Evolutionary conservation across 805 yeast genomes (phyloP).

Genomic region (Ogataea sp.): DNA sequence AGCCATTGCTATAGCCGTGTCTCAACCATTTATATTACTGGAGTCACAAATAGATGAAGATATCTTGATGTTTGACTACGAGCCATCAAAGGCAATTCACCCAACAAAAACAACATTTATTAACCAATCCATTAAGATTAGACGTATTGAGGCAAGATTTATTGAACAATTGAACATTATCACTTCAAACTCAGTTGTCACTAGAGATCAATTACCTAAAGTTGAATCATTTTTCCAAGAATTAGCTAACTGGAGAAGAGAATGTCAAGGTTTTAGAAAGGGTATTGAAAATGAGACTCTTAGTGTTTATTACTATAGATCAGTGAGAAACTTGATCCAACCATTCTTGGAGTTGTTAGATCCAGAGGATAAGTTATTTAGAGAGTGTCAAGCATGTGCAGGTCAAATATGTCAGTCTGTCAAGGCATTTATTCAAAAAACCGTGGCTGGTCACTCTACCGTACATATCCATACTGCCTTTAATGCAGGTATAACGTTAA

Average conservation of each 20-base stretch:
- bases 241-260: constrained; percentile 49
- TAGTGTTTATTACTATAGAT: constrained; percentile 49
- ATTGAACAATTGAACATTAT: constrained; percentile 42
- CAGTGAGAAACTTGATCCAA: constrained; percentile 52
- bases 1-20: constrained; percentile 53
- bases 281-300: constrained; percentile 54
- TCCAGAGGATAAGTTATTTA: constrained; percentile 51
- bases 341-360: constrained; percentile 56
- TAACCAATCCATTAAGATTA: constrained; percentile 46
- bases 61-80: constrained; percentile 42
- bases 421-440: constrained; percentile 54
- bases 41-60: constrained; percentile 41
- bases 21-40: constrained; percentile 45
- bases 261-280: constrained; percentile 36
- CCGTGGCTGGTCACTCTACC: constrained; percentile 55
- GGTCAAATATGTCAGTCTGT: constrained; percentile 61
- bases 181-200: constrained; percentile 18
- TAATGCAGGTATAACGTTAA: constrained; percentile 60
- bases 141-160: constrained; percentile 53
- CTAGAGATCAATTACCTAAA: constrained; percentile 34
- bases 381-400: constrained; percentile 65
- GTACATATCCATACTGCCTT: constrained; percentile 61
- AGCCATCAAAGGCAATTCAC: constrained; percentile 30
- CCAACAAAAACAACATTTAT: constrained; percentile 34
- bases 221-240: constrained; percentile 47